Base-by-base conservation (phyloP, 352 stramenopile species). In the Globisporangium recalcitrans region DNA sequence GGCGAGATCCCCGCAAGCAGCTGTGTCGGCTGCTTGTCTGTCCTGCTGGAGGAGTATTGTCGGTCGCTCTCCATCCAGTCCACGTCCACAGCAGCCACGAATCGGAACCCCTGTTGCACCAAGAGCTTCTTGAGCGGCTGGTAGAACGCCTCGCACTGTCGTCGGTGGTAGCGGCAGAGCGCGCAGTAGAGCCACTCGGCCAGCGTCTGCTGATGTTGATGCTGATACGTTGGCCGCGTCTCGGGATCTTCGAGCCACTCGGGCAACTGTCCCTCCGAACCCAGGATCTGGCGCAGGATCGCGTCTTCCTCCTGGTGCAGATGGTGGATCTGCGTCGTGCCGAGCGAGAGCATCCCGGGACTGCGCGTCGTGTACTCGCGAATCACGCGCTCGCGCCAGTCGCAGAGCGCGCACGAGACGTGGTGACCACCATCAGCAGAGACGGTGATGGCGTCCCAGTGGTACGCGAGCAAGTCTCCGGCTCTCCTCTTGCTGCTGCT, bases 141-240 rank as follows among this genome's bases (percentile, higher is more conserved):
- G 60, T 65, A 60, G 51, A 60, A 55, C 49, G 40, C 47, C 60
- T 59, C 60, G 60, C 60, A 65, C 60, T 65, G 60, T 8, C 60
- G 60, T 19, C 60, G 60, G 40, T 65, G 32, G 40, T 65, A 65
- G 38, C 60, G 49, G 51, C 60, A 54, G 31, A 65, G 60, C 60
- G 60, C 60, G 52, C 52, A 61, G 52, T 65, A 65, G 5, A 60
- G 49, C 26, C 29, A 46, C 29, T 22, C 32, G 21, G 49, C 27
- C 52, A 65, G 60, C 42, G 42, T 36, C 40, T 36, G 22, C 19
- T 22, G 31, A 6, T 7, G 31, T 42, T 24, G 24, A 13, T 16
- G 42, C 10, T 29, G 9, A 38, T 16, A 38, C 51, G 11, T n/a
- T 16, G 4, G 34, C 9, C 13, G 11, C 34, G 11, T 11, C 11